A percentile compares a stretch with the other conserved stretches of the same genome.
These are phyloP conservation scores for Diaporthe eres DNA, from an alignment of 2,329 filamentous ascomycete species.

Conservation along the genomic window DNA sequence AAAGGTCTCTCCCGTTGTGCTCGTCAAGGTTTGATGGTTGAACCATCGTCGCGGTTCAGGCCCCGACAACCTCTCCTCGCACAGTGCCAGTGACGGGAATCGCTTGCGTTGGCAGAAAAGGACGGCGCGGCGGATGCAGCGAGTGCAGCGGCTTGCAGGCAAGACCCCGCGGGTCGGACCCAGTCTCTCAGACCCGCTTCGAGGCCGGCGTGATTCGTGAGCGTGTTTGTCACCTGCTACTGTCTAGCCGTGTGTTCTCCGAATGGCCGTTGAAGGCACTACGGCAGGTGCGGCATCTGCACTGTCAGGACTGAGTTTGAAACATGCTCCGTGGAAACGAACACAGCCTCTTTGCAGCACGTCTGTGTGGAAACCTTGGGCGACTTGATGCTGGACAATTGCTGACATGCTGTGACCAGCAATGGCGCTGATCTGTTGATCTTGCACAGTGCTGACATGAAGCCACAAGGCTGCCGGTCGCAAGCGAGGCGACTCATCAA, in stretches of 20 bases:
- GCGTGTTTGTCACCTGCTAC: constrained; percentile 25
- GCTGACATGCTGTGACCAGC: constrained; percentile 23
- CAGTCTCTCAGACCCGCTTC: constrained; percentile 27
- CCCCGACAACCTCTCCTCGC: neutral
- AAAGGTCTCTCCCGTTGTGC: constrained; percentile 11
- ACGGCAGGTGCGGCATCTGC: constrained; percentile 19
- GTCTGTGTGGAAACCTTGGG: constrained; percentile 26
- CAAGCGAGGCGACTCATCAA: constrained; percentile 20
- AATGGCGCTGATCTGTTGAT: constrained; percentile 28
- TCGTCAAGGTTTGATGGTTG: constrained; percentile 21
- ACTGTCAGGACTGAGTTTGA: constrained; percentile 28
- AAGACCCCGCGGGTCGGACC: constrained; percentile 30
- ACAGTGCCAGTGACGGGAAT: constrained; percentile 25
- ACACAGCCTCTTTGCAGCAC: constrained; percentile 27
- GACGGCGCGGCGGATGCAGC: constrained; percentile 22
- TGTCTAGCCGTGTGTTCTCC: constrained; percentile 21
- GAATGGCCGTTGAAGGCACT: constrained; percentile 12
- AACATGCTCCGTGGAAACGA: constrained; percentile 31
- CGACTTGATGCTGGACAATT: neutral
- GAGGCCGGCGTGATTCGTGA: constrained; percentile 34
- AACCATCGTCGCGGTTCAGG: constrained; percentile 29
- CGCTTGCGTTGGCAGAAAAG: neutral
- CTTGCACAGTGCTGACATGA: constrained; percentile 20
- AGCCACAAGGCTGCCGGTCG: constrained; percentile 30
- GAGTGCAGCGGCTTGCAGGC: constrained; percentile 30